These are phyloP conservation scores for Cyclocybe aegerita DNA, from an alignment of 768 basidiomycete species.

Conservation along the genomic window DNA sequence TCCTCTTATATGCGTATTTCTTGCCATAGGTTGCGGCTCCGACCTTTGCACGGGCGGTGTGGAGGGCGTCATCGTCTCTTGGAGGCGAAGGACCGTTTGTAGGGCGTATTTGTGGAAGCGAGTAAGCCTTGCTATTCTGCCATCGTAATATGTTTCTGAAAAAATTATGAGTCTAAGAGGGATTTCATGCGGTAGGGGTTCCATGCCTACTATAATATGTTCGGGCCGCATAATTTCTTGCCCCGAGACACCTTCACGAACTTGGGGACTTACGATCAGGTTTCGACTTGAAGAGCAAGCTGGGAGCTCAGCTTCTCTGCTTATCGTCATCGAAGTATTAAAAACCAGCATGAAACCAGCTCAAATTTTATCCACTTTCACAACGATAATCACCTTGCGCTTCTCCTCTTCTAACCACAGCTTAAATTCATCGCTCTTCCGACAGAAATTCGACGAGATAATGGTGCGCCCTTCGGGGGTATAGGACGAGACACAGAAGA, in stretches of 20 bases:
- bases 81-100: slow-evolving; percentile 85
- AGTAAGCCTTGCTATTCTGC: slow-evolving; percentile 54
- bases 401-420: slow-evolving; percentile 79
- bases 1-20: slow-evolving; percentile 58
- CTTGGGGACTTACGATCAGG: slow-evolving; percentile 67
- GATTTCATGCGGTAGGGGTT: too few relatives aligned
- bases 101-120: slow-evolving; percentile 70
- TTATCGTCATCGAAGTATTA: slow-evolving; percentile 88
- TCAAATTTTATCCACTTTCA: too few relatives aligned
- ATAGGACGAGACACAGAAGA: too few relatives aligned
- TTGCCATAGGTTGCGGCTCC: slow-evolving; percentile 44
- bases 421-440: slow-evolving; percentile 84
- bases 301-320: slow-evolving; percentile 73
- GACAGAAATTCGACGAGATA: slow-evolving; percentile 84
- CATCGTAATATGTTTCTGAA: slow-evolving; percentile 43
- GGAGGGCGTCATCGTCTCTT: slow-evolving; percentile 64
- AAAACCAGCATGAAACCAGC: slow-evolving; percentile 1
- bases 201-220: slow-evolving; percentile 55
- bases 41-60: slow-evolving; percentile 59
- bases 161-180: not conserved
- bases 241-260: slow-evolving; percentile 93
- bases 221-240: not conserved
- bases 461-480: too few relatives aligned
- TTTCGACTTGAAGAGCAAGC: slow-evolving; percentile 16
- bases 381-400: slow-evolving; percentile 25